Base-by-base conservation (phyloP, 1,139 yeast species). In the Sugiyamaella xylanicola region DNA sequence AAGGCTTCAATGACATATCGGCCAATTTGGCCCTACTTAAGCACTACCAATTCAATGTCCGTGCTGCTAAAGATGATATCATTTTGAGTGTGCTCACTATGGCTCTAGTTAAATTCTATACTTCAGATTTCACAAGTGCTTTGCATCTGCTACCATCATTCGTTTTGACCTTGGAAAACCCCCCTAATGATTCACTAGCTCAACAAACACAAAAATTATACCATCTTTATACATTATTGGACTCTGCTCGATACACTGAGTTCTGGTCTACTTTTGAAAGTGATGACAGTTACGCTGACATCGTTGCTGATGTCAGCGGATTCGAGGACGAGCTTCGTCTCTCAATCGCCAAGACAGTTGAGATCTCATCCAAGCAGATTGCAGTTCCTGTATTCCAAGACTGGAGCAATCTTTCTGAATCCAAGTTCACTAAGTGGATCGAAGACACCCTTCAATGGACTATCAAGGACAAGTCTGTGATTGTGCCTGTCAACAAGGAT, bases 1-100 rank as follows among this genome's bases (percentile, higher is more conserved):
- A 68, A 25, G 73, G 72, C 16, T 68, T 70, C 57, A 70, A 71
- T 57, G 82, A 78, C 61, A 67, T 76, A 49, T 71, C 69, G 56
- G 77, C 81, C 58, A 77, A 77, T 63, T 63, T 77, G 63, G 82
- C 81, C 1, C 68, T 77, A 32, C 68, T 78, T 56, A 78, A 78
- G 59, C 70, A 78, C 51, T 77, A 72, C 59, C 76, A 72, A 57
- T 68, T 73, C 64, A 72, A 72, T 61, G 62, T 69, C 17, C 74
- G 74, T 46, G 72, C 67, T 44, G 62, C 71, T 11, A 69, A 68
- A 39, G 78, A 77, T 56, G 77, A 75, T 13, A 64, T 70, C 27
- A 73, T 77, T 17, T 55, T 75, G 20, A 74, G 74, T 59, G 68
- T 74, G 45, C 69, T 78, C 35, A 63, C 75, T 55, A 74, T 74